phyloP scores from a whole-genome alignment of 2,329 filamentous ascomycete genomes.

The Beauveria brongniartii region DNA sequence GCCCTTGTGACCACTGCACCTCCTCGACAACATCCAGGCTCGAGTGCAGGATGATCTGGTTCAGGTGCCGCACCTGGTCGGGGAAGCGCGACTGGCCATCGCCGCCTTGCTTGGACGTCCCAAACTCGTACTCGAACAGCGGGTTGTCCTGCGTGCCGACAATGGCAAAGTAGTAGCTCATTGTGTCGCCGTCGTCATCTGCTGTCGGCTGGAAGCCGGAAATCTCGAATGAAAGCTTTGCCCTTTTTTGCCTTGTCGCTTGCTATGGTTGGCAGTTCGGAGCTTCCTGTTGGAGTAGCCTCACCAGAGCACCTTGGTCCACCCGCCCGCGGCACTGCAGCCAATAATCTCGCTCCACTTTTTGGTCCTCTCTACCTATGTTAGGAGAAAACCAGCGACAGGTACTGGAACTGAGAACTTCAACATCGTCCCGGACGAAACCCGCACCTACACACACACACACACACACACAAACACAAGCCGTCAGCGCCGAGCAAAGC shows the following conservation, averaged over 20 bases:
- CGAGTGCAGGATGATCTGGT: conserved; percentile 95
- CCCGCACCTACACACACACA: conserved; percentile 1
- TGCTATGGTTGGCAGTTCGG: neutral
- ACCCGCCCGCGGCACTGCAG: neutral
- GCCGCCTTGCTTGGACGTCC: conserved; percentile 90
- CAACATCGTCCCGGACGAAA: conserved; percentile 17
- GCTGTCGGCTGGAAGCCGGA: neutral
- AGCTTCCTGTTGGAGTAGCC: neutral
- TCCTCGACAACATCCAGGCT: conserved; percentile 94
- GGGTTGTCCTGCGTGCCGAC: conserved; percentile 93
- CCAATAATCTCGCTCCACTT: conserved; percentile 22
- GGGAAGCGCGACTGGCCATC: conserved; percentile 86
- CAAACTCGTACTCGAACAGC: conserved; percentile 94
- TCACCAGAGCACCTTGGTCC: neutral
- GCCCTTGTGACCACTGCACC: conserved; percentile 81
- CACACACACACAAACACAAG: conserved; percentile 11
- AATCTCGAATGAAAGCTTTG: neutral
- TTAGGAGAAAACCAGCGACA: neutral
- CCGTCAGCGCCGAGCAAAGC: conserved; percentile 17
- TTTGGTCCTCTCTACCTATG: neutral
- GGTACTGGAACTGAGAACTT: neutral
- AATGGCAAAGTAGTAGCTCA: conserved; percentile 99
- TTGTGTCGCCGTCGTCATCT: conserved; percentile 28
- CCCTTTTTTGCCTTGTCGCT: neutral
- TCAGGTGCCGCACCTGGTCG: conserved; percentile 84